Evolutionary conservation across 257 asterid genomes (phyloP), one percentile per base, ranked within the genome.

Genomic region (Fraxinus anomala): DNA sequence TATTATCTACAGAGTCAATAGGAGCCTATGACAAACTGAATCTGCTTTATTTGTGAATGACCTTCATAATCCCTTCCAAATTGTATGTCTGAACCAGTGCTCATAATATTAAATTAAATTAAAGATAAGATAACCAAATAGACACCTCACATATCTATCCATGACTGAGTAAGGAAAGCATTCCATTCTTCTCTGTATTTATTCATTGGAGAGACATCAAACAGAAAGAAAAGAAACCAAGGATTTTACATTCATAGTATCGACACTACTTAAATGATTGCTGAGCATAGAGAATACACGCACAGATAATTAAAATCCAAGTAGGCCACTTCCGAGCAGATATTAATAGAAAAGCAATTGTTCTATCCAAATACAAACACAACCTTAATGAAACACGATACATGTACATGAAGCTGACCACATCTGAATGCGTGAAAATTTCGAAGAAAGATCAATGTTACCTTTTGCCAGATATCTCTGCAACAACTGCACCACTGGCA

Each of bases 391-490:
- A 76, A 59, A n/a, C 14, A 39, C 5, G 31, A 54, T 0, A 73
- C 28, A 16, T 13, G 3, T 9, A 1, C 67, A 61, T 69, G 70
- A 61, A 76, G 77, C 82, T 68, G 31, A 34, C 49, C 79, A 68
- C 66, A 73, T 70, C 36, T 72, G 74, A 76, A 70, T 56, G 19
- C 72, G 76, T 51, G n/a, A 77, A 21, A 47, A 68, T 75, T 61
- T 61, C 40, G 68, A 73, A 71, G 70, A 79, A 71, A 81, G 81
- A 77, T 71, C 66, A 42, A 70, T 49, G 66, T 77, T 68, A 94
- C 99, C 99, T 93, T 95, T 83, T 94, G 98, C 98, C 98, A 94
- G 85, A 89, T 90, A 86, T 94, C 97, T 87, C 92, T 89, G 86
- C 97, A 94, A 76, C 98, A 94, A 83, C 89, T 81, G 67, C 89